These are phyloP conservation scores for Calocybe indica DNA, from an alignment of 768 basidiomycete species.

Conservation along the genomic window DNA sequence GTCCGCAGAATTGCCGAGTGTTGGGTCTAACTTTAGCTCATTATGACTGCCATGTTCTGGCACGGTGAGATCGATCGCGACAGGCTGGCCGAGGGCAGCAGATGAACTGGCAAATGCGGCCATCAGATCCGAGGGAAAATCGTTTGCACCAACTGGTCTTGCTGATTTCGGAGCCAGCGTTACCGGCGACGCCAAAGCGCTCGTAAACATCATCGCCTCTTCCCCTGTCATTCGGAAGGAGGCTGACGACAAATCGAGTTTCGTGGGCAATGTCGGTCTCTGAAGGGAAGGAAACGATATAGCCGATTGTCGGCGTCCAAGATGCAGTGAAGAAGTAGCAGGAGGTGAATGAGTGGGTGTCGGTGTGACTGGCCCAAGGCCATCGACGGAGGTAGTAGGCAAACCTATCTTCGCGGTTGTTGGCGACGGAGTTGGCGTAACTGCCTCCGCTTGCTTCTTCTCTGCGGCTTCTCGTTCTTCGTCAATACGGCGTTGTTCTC, in stretches of 20 bases:
- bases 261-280: constrained; percentile 62
- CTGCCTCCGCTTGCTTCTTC: constrained; percentile 18
- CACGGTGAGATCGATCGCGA: constrained; percentile 60
- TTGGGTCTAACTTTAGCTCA: constrained; percentile 25
- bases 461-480: constrained; percentile 27
- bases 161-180: constrained; percentile 79
- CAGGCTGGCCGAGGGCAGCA: constrained; percentile 22
- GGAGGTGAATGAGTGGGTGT: constrained; percentile 29
- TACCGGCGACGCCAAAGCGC: constrained; percentile 70
- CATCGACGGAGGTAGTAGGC: constrained; percentile 5
- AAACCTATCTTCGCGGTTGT: constrained; percentile 18
- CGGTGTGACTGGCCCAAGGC: constrained; percentile 12
- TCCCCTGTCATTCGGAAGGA: constrained; percentile 61
- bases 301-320: constrained; percentile 61
- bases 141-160: constrained; percentile 46
- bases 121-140: constrained; percentile 61
- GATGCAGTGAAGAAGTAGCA: constrained; percentile 20
- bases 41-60: constrained; percentile 21
- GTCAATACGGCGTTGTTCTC: constrained; percentile 52
- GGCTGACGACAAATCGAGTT: constrained; percentile 75
- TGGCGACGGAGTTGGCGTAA: constrained; percentile 16
- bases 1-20: constrained; percentile 61
- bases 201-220: constrained; percentile 51
- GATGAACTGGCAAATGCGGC: constrained; percentile 47
- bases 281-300: constrained; percentile 80